Base-by-base conservation (phyloP, 208 protist genomes). In the Leishmania braziliensis region DNA sequence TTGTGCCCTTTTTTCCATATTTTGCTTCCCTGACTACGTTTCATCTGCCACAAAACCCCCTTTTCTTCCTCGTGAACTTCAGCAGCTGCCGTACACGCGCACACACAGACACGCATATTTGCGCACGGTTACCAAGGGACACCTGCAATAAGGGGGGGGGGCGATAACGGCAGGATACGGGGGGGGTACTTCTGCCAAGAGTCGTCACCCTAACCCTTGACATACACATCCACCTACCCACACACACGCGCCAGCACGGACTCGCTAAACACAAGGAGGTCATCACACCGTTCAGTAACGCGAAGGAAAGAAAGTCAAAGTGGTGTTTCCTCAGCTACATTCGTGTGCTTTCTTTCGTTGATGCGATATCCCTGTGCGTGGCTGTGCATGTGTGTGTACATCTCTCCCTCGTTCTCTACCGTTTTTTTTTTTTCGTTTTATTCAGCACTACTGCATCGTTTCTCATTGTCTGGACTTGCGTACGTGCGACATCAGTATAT, bases 361-460 rank as follows among this genome's bases (percentile, higher is more conserved):
- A 5, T 6, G 46, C 36, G 2, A 3, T 50, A 23, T 71, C 66
- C 1, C 14, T 50, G 36, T 39, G 36, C 36, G 36, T 39, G 36
- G 1, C 36, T 39, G 36, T 39, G 36, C n/a, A n/a, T 39, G 36
- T 39, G 36, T 50, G 39, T 71, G 33, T 56, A 75, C 33, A 5
- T 16, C n/a, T 53, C 36, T 75, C 48, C 8, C 70, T 51, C n/a
- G 4, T 58, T 9, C n/a, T 39, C 26, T 18, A 36, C 12, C 9
- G 29, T 23, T 80, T 51, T 77, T 43, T 56, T 56, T 77, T 39
- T 39, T 39, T 39, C 36, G 36, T 84, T 53, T 79, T 53, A 6
- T 29, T 70, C 23, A 36, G 60, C 46, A 43, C 16, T 10, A 33
- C 26, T 33, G 3, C 16, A 14, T 0, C n/a, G 33, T 23, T 60